Base-by-base conservation (phyloP, 805 yeast genomes). In the Candida andamanensis region DNA sequence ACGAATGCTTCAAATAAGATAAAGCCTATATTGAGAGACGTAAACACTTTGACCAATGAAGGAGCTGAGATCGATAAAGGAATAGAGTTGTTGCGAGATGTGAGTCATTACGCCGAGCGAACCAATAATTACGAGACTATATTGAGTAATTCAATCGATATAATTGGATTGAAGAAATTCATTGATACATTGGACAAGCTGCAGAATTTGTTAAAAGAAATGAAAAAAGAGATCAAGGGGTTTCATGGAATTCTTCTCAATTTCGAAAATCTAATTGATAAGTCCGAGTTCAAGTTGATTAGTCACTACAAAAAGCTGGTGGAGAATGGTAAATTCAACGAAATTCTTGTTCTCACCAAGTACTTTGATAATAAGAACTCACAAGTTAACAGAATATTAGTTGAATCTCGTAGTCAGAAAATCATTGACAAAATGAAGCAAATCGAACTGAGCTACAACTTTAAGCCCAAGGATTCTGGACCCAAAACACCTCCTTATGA, bases 201-300 rank as follows among this genome's bases (percentile, higher is more conserved):
- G 33, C 67, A 67, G 43, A 60, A 54, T 34, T 54, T 79, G 40
- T 46, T 76, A 33, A 60, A 59, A 27, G 69, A 67, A 40, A 57
- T 74, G 57, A 49, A 45, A 50, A 57, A 35, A 40, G 57, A 52
- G 23, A 56, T 74, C 40, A 64, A 60, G 33, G 75, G 72, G 35
- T 85, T 83, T 47, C 74, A 72, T 35, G 92, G 94, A 15, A 73
- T 86, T 4, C 60, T 76, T 26, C 72, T 74, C 19, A 78, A 77
- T 47, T 62, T 84, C 23, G 72, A 72, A 17, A 69, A 66, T 20
- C 58, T 78, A 4, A 71, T 84, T 11, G 65, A 64, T 25, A 69
- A 67, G 37, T 74, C 83, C 23, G 86, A 81, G 40, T 47, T 66
- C 28, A 70, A 71, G 26, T 47, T 85, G 25, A 69, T 69, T 36